Base-by-base conservation (phyloP, 2,329 filamentous ascomycete genomes). In the Pezicula neosporulosa region DNA sequence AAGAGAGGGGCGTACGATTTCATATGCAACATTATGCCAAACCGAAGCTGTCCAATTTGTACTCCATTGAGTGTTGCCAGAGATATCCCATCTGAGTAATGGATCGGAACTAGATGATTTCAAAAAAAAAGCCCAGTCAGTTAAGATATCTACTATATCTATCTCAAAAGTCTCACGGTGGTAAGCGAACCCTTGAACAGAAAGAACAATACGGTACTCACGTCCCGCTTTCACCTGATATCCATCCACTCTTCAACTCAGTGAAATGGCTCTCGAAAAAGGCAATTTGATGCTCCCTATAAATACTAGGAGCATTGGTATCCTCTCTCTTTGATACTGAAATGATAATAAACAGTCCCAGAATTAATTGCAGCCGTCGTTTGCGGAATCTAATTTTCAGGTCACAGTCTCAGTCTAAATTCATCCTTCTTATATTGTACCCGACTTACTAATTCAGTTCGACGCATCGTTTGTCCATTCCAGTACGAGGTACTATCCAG, bases 11-110 rank as follows among this genome's bases (percentile, higher is more conserved):
- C 70, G 53, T 57, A 75, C 74, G 54, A 89, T 87, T 65, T 84
- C 85, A 62, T 89, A 89, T 44, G 85, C 86, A 60, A 89, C 76
- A 65, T 90, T 90, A 67, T 90, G 86, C 86, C 86, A 90, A 10
- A 83, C 79, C 38, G 77, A 81, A 1, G 85, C 74, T 48, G 74
- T 74, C 66, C 86, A 83, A 55, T 79, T 73, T 1, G 76, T 75
- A 60, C 77, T 80, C 85, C 85, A 90, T 60, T 87, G 72, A 46
- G 76, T 78, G 59, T 76, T 70, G 15, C 82, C 77, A 53, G 75
- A 74, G 9, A 83, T 81, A 67, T 82, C 79, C 83, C 85, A 90
- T 59, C 82, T 79, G 56, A 89, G 73, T 57, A 88, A 73, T 28
- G 75, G 70, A 53, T 79, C 73, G 18, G 66, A 52, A 67, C 21